These are phyloP conservation scores for Aspergillus phoenicis DNA, from an alignment of 2,329 filamentous ascomycete species.

Conservation along the genomic window DNA sequence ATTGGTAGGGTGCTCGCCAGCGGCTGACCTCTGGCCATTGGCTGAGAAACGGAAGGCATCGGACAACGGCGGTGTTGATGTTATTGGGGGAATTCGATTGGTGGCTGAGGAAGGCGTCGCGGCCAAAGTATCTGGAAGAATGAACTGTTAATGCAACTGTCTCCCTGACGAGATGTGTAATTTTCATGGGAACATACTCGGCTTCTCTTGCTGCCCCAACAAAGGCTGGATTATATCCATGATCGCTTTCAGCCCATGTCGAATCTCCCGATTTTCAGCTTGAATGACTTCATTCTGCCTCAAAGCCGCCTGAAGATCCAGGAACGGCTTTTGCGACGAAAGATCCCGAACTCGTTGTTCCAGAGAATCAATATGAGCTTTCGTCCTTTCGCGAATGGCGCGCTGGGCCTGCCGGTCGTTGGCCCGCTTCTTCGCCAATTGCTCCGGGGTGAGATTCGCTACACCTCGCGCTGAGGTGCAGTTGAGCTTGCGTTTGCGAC, in stretches of 20 bases:
- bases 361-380: conserved; percentile 73
- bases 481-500: conserved; percentile 47
- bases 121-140: conserved; percentile 16
- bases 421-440: conserved; percentile 84
- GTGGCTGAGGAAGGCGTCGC: conserved; percentile 21
- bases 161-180: not conserved
- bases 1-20: conserved; percentile 31
- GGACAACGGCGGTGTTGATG: conserved; percentile 29
- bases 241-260: conserved; percentile 66
- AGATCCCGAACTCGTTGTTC: conserved; percentile 74
- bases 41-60: conserved; percentile 30
- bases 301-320: conserved; percentile 76
- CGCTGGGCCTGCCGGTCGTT: conserved; percentile 89
- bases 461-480: conserved; percentile 67
- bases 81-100: conserved; percentile 20
- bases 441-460: conserved; percentile 82
- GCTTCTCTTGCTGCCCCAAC: conserved; percentile 43
- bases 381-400: conserved; percentile 80
- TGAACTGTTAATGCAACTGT: not conserved
- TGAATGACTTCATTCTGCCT: conserved; percentile 76
- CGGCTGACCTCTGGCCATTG: conserved; percentile 19
- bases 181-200: conserved; percentile 38
- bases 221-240: conserved; percentile 57
- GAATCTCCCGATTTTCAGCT: conserved; percentile 78
- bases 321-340: conserved; percentile 77